Base-by-base conservation (phyloP, 1,139 yeast species). In the Taphrina wiesneri region DNA sequence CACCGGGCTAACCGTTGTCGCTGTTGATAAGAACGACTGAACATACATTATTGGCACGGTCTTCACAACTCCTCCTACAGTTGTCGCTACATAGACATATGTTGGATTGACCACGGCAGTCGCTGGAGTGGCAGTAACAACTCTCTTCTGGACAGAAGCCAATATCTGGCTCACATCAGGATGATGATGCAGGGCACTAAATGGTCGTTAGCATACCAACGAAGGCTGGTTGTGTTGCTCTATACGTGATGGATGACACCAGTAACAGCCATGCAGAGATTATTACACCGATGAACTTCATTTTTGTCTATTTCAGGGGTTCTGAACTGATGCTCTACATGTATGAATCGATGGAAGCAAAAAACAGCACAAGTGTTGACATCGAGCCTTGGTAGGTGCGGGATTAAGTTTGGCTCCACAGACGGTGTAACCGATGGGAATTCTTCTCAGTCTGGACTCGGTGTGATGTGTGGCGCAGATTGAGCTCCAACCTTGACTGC, bases 401-500 rank as follows among this genome's bases (percentile, higher is more conserved):
- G 43, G 43, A 39, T 39, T 13, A 39, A 13, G 17, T 39, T n/a
- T 19, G 6, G n/a, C 19, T 39, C 43, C 43, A 39, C 43, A 39
- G 17, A n/a, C 43, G 43, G 43, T 39, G 2, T 4, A 39, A 13
- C 21, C 17, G 17, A 39, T 19, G 7, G 43, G 17, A 13, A 39
- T 11, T 11, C 36, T 32, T 11, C 36, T 32, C 36, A 32, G 2
- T 32, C 15, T 32, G 36, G 36, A 32, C 36, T 32, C 36, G 36
- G 6, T n/a, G n/a, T n/a, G n/a, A n/a, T n/a, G n/a, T 30, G 34
- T 6, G 34, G 11, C 11, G 34, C 43, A 11, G 2, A 19, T 13
- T 45, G 49, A 45, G 49, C 49, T 45, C 49, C 49, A 45, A 21
- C 11, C n/a, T n/a, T 45, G 49, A 45, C 49, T 45, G 49, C 49